Conservation (phyloP, 805 yeast species). For the Nakazawaea sp. region DNA sequence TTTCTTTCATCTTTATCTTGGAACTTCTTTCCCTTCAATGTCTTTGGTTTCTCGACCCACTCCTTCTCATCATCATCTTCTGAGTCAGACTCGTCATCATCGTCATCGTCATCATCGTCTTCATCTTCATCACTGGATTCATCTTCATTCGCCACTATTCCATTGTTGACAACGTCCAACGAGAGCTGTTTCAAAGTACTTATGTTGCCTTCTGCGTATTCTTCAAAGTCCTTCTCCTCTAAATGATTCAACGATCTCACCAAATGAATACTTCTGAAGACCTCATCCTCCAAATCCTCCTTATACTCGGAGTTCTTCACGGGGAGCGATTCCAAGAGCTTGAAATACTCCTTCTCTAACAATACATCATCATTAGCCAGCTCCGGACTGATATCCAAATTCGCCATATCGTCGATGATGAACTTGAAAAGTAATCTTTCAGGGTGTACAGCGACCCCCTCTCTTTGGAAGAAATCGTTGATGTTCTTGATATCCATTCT, state of each 20-base stretch:
- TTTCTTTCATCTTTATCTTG: conserved; percentile 77
- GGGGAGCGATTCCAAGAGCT: conserved; percentile 44
- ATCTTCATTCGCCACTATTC: conserved; percentile 20
- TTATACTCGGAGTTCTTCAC: conserved; percentile 43
- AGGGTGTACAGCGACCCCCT: conserved; percentile 69
- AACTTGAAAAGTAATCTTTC: conserved; percentile 80
- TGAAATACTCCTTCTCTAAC: conserved; percentile 14
- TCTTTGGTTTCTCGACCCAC: conserved; percentile 35
- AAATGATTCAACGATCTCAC: conserved; percentile 76
- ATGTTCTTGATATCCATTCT: conserved; percentile 97
- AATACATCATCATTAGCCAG: conserved; percentile 29
- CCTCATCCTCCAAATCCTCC: conserved; percentile 69
- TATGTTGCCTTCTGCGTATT: conserved; percentile 73
- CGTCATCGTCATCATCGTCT: conserved; percentile 22
- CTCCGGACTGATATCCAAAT: conserved; percentile 32
- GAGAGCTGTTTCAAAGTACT: conserved; percentile 49
- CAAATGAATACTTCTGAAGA: conserved; percentile 74
- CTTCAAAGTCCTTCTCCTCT: conserved; percentile 84
- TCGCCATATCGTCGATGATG: conserved; percentile 42
- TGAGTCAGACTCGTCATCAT: conserved; percentile 24
- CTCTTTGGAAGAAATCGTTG: conserved; percentile 75
- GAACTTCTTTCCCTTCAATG: conserved; percentile 64
- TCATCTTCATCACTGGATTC: conserved; percentile 16
- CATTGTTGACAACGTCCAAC: conserved; percentile 43
- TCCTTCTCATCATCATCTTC: conserved; percentile 24